Base-by-base conservation (phyloP, 2,329 filamentous ascomycete genomes). In the Phaeosphaeria sp. region DNA sequence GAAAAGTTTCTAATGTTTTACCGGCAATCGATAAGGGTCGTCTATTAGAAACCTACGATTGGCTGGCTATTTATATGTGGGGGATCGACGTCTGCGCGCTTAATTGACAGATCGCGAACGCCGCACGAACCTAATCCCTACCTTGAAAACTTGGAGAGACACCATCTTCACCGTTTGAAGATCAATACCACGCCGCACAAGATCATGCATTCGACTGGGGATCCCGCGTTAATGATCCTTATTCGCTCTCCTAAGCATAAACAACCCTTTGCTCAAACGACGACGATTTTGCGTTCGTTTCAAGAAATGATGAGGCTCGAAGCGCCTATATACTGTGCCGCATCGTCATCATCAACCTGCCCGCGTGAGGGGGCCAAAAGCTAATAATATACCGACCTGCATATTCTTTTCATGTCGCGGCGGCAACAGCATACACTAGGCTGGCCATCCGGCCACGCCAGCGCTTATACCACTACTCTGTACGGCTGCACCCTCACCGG, bases 391-490 rank as follows among this genome's bases (percentile, higher is more conserved):
- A 49, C 51, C 53, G 53, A 55, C 49, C 53, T 65, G 65, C 64
- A 69, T 69, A 58, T 48, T 48, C 45, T 59, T 49, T 65, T 61
- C 60, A 66, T 64, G 51, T 53, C 47, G 59, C 63, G 60, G 68
- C 67, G 70, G 63, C 59, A 67, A 69, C 51, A 54, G 42, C 33
- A 44, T 57, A 57, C 57, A 57, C 64, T 70, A 65, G 56, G 53
- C 45, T 56, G 53, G 49, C 49, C 57, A 65, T 56, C 57, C 51
- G 58, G 59, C 63, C 64, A 64, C 58, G 61, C 52, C 68, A 68
- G 70, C 70, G 70, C 66, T 62, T 72, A 73, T 58, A 63, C 59
- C 46, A 53, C 56, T 52, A 45, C 57, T 59, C 63, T 69, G 67
- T 66, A 69, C 60, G 69, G 67, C 63, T 65, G 52, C 56, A 54